Percentiles rank a stretch among this genome's conserved stretches.
Conservation (phyloP, 345 rosid species). For the Euphorbia peplus region DNA sequence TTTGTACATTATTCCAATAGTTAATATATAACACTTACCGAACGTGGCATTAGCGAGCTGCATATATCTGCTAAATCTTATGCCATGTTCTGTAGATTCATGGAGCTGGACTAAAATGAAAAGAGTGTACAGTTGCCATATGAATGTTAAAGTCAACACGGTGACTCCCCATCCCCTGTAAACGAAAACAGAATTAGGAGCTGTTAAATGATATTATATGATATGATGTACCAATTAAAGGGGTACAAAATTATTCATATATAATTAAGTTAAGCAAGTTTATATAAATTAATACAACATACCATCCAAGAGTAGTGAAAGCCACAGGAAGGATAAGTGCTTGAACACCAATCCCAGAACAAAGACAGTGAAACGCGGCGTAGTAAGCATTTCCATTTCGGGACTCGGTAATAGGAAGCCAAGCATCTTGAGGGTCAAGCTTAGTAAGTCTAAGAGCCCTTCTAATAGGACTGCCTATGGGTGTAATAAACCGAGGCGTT, state of each 20-base stretch:
- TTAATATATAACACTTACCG: slow-evolving; percentile 35
- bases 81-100: slow-evolving; percentile 49
- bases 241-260: background rate
- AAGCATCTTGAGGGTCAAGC: slow-evolving; percentile 68
- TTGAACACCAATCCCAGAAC: slow-evolving; percentile 81
- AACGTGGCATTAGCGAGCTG: slow-evolving; percentile 56
- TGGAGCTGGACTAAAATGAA: slow-evolving; percentile 78
- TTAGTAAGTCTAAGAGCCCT: slow-evolving; percentile 51
- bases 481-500: slow-evolving; percentile 63
- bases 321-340: slow-evolving; percentile 93
- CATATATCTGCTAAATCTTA: slow-evolving; percentile 69
- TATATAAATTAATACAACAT: background rate
- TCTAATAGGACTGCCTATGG: slow-evolving; percentile 52
- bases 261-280: background rate
- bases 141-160: slow-evolving; percentile 47
- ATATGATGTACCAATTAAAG: background rate
- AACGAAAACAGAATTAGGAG: background rate
- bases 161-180: slow-evolving; percentile 76
- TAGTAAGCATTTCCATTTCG: slow-evolving; percentile 74
- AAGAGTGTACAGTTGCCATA: slow-evolving; percentile 78
- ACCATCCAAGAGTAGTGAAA: slow-evolving; percentile 83
- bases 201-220: background rate
- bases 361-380: slow-evolving; percentile 79
- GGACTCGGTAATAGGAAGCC: slow-evolving; percentile 95
- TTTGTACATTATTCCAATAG: no score